These are phyloP conservation scores for Clohesyomyces aquaticus DNA, from an alignment of 495 filamentous ascomycete species.

Conservation along the genomic window DNA sequence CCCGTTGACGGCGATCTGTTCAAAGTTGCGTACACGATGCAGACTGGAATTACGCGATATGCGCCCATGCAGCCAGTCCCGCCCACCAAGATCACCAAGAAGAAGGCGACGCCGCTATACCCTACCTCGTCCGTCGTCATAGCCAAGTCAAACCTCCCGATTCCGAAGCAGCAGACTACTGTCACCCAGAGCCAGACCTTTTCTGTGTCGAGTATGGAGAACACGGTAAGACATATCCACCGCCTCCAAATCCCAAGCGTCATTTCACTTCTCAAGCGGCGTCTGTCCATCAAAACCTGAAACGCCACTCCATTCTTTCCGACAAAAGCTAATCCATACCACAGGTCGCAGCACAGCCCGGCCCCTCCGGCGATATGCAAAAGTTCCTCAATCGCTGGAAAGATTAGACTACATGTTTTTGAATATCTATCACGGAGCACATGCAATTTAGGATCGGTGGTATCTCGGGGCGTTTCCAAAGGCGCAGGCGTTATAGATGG, in stretches of 20 bases:
- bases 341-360: conserved; percentile 53
- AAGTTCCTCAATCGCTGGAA: conserved; percentile 64
- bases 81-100: conserved; percentile 64
- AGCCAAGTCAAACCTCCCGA: conserved; percentile 60
- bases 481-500: conserved; percentile 7
- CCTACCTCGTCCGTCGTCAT: conserved; percentile 65
- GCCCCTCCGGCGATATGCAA: conserved; percentile 60
- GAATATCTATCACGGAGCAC: background rate
- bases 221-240: conserved; percentile 56
- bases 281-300: too few relatives aligned
- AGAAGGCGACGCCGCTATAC: conserved; percentile 58
- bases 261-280: background rate
- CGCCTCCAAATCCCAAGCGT: background rate
- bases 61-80: conserved; percentile 74
- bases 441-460: background rate
- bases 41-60: conserved; percentile 68
- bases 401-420: conserved; percentile 47
- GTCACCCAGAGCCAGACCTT: conserved; percentile 63
- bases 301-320: background rate
- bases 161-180: conserved; percentile 62
- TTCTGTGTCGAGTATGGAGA: conserved; percentile 60
- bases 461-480: background rate
- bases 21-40: conserved; percentile 62
- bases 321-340: conserved; percentile 21
- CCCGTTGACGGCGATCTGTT: conserved; percentile 42